Evolutionary conservation across 1,139 yeast species (phyloP), one percentile per base, ranked within the genome.

Genomic region (Candida labiduridarum): DNA sequence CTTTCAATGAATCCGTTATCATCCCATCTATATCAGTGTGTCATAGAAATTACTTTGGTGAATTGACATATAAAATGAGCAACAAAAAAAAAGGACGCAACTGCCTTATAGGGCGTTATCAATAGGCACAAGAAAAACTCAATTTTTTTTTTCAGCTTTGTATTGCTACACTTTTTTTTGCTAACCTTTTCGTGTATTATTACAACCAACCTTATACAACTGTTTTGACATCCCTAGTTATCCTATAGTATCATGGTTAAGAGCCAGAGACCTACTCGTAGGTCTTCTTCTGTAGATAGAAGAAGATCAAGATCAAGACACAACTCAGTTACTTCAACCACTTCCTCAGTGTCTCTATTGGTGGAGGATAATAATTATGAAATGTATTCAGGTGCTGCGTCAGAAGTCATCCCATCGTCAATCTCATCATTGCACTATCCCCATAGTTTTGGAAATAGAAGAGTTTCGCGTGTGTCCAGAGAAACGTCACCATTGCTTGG

Each of bases 401-500:
- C 92, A 5, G 96, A 89, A 60, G 83, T 89, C 38, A 85, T 92
- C 41, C 98, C 99, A 1, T 87, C 96, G 22, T 89, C 97, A 0
- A 87, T 90, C 57, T 83, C 96, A 1, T 83, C 96, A 1, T 89
- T 92, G 64, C 97, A 90, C 64, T 95, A 89, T 59, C 79, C 81
- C 7, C 84, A 81, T 69, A 80, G 71, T 54, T 76, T 79, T 57
- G 73, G 74, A 0, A 58, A 61, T 44, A 58, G 59, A 51, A 65
- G 69, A 62, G 68, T 55, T 22, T 61, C 64, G 34, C 59, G 46
- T 14, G 53, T 61, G 11, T 68, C 73, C 9, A 54, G 69, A 39
- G 80, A 76, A 49, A 67, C 71, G 1, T 71, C 78, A 5, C 79
- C 80, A 4, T 64, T 76, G 30, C 58, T 76, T 34, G 54, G 54